phyloP scores from a whole-genome alignment of 306 rosid genomes.

The Albizia julibrissin region DNA sequence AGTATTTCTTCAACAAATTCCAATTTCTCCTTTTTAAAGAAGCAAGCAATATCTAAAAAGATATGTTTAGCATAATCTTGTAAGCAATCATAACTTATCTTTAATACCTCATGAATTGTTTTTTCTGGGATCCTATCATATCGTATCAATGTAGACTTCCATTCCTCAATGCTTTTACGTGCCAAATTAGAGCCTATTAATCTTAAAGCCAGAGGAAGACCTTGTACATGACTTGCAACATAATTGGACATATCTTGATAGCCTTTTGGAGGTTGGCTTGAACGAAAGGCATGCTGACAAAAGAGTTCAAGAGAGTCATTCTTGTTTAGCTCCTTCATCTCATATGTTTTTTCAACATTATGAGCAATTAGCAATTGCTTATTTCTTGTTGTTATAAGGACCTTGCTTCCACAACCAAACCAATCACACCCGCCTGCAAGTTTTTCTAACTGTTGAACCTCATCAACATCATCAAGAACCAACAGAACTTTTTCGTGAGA shows the following conservation, averaged over 20 bases:
- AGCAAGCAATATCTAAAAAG: constrained; percentile 4
- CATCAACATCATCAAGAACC: constrained; percentile 6
- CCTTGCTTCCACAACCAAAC: neutral
- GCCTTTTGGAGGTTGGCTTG: neutral
- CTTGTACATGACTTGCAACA: neutral
- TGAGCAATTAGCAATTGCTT: neutral
- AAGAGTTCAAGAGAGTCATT: neutral
- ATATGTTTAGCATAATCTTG: neutral
- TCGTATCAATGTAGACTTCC: neutral
- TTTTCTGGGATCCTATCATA: neutral
- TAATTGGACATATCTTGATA: neutral
- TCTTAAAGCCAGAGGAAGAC: neutral
- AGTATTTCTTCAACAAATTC: constrained; percentile 22
- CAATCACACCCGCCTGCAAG: neutral
- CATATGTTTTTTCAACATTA: neutral
- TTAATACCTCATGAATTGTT: neutral
- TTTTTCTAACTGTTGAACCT: neutral
- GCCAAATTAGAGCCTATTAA: neutral
- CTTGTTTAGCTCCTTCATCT: constrained; percentile 1
- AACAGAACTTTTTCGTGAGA: neutral
- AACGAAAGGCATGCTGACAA: neutral
- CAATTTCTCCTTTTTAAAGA: constrained; percentile 17
- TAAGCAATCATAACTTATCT: neutral
- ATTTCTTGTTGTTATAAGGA: constrained; percentile 7
- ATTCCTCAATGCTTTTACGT: neutral